phyloP scores from a whole-genome alignment of 2,329 filamentous ascomycete genomes.

The Lasiodiplodia sp. region DNA sequence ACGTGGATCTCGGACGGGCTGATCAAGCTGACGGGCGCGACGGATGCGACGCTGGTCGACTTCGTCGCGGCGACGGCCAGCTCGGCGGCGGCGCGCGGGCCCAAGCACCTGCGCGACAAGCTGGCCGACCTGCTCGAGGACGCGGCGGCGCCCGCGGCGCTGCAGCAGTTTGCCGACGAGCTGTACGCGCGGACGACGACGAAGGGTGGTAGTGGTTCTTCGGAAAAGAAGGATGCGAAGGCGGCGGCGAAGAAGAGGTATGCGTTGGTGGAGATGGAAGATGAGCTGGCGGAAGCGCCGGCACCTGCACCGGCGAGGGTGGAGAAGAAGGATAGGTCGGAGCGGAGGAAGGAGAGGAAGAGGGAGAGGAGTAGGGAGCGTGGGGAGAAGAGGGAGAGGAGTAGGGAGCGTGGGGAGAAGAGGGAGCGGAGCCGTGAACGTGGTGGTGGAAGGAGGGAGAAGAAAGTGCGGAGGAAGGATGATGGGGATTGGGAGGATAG shows the following conservation, averaged over 20 bases:
- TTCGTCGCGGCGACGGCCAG: slow-evolving; percentile 63
- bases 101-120: slow-evolving; percentile 57
- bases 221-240: background rate
- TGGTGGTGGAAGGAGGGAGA: slow-evolving; percentile 53
- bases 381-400: slow-evolving; percentile 38
- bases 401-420: slow-evolving; percentile 43
- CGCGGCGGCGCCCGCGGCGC: slow-evolving; percentile 47
- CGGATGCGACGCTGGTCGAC: slow-evolving; percentile 63
- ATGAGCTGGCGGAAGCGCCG: slow-evolving; percentile 46
- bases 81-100: slow-evolving; percentile 55
- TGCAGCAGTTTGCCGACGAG: slow-evolving; percentile 57
- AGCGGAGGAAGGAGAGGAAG: slow-evolving; percentile 40
- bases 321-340: slow-evolving; percentile 36
- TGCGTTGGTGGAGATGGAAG: slow-evolving; percentile 62
- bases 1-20: slow-evolving; percentile 57
- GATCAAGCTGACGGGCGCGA: slow-evolving; percentile 62
- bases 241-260: slow-evolving; percentile 54
- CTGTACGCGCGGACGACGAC: slow-evolving; percentile 47
- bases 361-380: slow-evolving; percentile 49
- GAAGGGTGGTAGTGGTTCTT: slow-evolving; percentile 33
- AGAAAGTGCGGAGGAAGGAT: slow-evolving; percentile 55
- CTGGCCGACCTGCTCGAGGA: slow-evolving; percentile 61
- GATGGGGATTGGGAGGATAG: slow-evolving; percentile 72
- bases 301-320: slow-evolving; percentile 31
- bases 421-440: slow-evolving; percentile 53